Evolutionary conservation across 2,329 filamentous ascomycete genomes (phyloP), one percentile per base, ranked within the genome.

Genomic region (Ceratocystis variospora): DNA sequence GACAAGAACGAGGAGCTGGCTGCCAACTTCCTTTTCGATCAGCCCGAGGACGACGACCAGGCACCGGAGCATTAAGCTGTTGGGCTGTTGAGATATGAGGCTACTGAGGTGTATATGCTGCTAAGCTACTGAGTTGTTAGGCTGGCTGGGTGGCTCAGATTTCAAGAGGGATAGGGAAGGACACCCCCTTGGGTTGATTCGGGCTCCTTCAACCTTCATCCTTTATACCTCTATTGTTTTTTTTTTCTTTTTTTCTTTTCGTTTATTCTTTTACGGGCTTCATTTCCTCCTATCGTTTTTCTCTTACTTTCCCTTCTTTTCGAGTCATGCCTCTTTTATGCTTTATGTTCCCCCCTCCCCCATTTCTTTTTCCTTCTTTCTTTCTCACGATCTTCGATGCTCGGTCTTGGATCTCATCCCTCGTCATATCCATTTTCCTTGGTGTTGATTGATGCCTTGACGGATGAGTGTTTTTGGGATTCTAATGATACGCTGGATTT

Each of bases 1-100:
- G 94, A 99, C 77, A 99, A 97, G 83, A 97, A 99, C 76, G 94
- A 99, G 78, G 94, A 99, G 77, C 82, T 99, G 63, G 94, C 94
- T 0, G 94, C 94, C 70, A 99, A 99, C 78, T 97, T 96, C 77
- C 81, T 99, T 68, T 99, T 99, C 74, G 94, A 99, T 72, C 91
- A 97, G 78, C 92, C 92, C 8, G 91, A 96, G 69, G 92, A 96
- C 61, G 87, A 89, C 45, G 86, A 88, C 67, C 77, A 79, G 41
- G 73, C 76, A 8, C 74, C 77, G 12, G 63, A 65, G 31, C 66
- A 63, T 28, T 67, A 62, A 64, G 22, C 19, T 25, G 41, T 17
- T 31, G 46, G 15, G 46, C 25, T 22, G 31, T 33, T 48, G n/a
- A 33, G 12, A 6, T n/a, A 2, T 25, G 48, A 53, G n/a, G n/a